These are phyloP conservation scores for Rubus parviflorus DNA, from an alignment of 306 rosid species.

Conservation along the genomic window DNA sequence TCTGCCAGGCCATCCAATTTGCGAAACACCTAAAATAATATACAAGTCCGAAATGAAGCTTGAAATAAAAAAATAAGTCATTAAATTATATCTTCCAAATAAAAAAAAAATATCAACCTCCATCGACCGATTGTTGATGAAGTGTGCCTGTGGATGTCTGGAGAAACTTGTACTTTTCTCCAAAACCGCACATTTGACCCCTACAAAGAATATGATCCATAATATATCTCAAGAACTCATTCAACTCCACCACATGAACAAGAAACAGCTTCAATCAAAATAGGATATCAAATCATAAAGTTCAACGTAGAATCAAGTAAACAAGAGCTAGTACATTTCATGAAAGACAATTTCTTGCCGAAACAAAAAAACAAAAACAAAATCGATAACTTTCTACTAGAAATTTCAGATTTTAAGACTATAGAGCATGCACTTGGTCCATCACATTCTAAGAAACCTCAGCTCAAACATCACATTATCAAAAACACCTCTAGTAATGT, in stretches of 20 bases:
- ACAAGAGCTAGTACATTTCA: neutral
- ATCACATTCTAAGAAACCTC: neutral
- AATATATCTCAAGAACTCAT: neutral
- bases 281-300: neutral
- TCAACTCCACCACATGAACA: constrained; percentile 4
- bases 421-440: neutral
- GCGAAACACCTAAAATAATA: constrained; percentile 67
- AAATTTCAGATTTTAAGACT: neutral
- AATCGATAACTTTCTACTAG: neutral
- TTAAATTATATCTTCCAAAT: constrained; percentile 10
- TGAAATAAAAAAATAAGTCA: constrained; percentile 11
- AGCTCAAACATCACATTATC: constrained; percentile 10
- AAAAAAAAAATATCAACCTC: constrained; percentile 57
- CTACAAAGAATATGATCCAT: constrained; percentile 31
- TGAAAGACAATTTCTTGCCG: neutral
- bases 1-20: constrained; percentile 87
- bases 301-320: neutral
- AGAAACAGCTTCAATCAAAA: neutral
- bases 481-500: neutral
- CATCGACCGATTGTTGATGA: constrained; percentile 94
- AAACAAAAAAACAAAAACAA: neutral
- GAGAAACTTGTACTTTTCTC: constrained; percentile 64
- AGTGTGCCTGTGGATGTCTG: constrained; percentile 82
- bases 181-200: constrained; percentile 73
- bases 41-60: constrained; percentile 13